Evolutionary conservation across 2,329 filamentous ascomycete genomes (phyloP).

Genomic region (Aspergillus sp.): DNA sequence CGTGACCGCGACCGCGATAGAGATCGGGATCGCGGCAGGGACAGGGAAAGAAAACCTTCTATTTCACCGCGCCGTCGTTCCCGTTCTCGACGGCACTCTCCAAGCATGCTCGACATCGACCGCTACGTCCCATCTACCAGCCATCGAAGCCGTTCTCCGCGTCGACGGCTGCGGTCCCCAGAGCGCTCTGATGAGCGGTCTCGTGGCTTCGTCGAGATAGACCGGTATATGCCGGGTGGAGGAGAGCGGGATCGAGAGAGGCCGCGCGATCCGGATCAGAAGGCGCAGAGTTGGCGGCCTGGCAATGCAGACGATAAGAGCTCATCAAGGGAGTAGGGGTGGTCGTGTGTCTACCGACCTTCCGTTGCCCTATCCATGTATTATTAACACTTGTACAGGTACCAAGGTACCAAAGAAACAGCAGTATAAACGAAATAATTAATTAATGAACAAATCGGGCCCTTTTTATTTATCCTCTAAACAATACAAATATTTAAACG

Average conservation of each 20-base stretch:
- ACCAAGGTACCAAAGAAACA: background rate
- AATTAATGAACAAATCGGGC: background rate
- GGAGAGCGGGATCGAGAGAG: constrained; percentile 21
- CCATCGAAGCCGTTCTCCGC: constrained; percentile 41
- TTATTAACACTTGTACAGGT: background rate
- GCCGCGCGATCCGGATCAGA: background rate
- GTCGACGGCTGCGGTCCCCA: constrained; percentile 38
- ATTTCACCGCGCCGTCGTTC: constrained; percentile 27
- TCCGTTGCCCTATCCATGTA: background rate
- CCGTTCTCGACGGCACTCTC: constrained; percentile 28
- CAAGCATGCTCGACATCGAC: constrained; percentile 41
- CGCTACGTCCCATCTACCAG: constrained; percentile 45
- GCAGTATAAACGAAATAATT: background rate
- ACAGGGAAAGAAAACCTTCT: constrained; percentile 15
- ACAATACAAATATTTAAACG: background rate
- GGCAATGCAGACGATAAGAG: constrained; percentile 1
- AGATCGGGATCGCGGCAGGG: constrained; percentile 8
- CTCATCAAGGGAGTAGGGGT: background rate
- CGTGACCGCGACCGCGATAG: constrained; percentile 5
- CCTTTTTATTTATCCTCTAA: background rate
- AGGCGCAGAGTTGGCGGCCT: constrained; percentile 7
- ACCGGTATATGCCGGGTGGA: constrained; percentile 45
- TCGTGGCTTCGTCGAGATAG: constrained; percentile 38
- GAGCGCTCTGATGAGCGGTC: constrained; percentile 29
- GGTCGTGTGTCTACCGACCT: background rate